phyloP scores from a whole-genome alignment of 805 yeast genomes.

The Metschnikowia colocasiae region DNA sequence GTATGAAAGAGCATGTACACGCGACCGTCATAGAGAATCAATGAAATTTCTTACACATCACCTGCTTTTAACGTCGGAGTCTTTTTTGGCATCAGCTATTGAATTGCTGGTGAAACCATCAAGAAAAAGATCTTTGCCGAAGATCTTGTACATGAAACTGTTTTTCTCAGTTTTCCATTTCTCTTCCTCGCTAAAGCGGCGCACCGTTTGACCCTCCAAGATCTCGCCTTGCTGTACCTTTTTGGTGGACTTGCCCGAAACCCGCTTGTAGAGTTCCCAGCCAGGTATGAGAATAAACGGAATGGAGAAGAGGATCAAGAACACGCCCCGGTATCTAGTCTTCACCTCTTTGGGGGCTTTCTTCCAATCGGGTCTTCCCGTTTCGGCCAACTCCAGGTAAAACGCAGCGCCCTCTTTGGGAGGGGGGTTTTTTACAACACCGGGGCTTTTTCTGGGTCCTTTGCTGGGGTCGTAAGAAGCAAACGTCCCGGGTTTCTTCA shows the following conservation, averaged over 20 bases:
- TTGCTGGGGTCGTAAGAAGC: constrained; percentile 4
- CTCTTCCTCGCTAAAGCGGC: constrained; percentile 37
- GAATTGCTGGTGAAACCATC: constrained; percentile 45
- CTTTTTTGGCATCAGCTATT: constrained; percentile 18
- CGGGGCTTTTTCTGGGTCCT: not conserved
- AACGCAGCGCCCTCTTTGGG: constrained; percentile 29
- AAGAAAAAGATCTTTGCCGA: constrained; percentile 40
- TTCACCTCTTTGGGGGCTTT: constrained; percentile 39
- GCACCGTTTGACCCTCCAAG: constrained; percentile 27
- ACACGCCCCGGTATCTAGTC: constrained; percentile 36
- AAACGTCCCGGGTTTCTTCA: constrained; percentile 15
- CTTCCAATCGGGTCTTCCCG: constrained; percentile 43
- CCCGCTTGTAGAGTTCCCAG: constrained; percentile 32
- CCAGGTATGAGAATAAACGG: constrained; percentile 35
- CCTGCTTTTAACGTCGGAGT: not conserved
- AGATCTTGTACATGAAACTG: constrained; percentile 34
- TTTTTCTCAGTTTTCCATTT: constrained; percentile 39
- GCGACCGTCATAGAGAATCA: not conserved
- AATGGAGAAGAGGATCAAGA: constrained; percentile 34
- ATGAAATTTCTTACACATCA: not conserved
- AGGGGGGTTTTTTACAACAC: constrained; percentile 1
- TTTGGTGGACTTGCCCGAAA: constrained; percentile 40
- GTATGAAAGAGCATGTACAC: not conserved
- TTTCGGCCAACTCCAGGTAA: constrained; percentile 33
- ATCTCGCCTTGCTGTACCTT: constrained; percentile 40